These are phyloP conservation scores for Barnettozyma salicaria DNA, from an alignment of 805 yeast genomes.

Conservation along the genomic window DNA sequence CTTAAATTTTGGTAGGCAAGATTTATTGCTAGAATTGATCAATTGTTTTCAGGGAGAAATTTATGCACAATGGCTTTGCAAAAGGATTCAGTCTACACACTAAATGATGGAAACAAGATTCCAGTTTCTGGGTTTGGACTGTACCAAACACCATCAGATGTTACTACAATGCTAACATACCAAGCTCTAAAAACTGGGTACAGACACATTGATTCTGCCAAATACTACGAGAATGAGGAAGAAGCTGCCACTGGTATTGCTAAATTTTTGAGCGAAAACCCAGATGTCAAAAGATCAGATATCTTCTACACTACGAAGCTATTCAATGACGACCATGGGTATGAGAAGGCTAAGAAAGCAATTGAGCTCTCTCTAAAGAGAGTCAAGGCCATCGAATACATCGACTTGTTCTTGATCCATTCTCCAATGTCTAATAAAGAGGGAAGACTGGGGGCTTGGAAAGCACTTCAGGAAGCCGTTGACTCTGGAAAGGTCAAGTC, in stretches of 20 bases:
- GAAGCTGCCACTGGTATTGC: conserved; percentile 21
- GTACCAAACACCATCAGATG: conserved; percentile 20
- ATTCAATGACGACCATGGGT: conserved; percentile 9
- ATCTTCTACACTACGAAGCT: conserved; percentile 24
- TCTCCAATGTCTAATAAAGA: conserved; percentile 48
- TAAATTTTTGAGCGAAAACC: conserved; percentile 18
- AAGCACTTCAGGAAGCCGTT: conserved; percentile 70
- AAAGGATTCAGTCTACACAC: conserved; percentile 16
- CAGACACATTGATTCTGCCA: conserved; percentile 24
- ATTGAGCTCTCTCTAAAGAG: conserved; percentile 47
- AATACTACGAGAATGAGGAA: conserved; percentile 17
- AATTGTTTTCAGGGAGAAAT: neutral
- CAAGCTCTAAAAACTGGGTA: conserved; percentile 23
- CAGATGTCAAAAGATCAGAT: conserved; percentile 20
- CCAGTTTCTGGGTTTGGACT: conserved; percentile 25
- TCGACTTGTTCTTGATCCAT: conserved; percentile 66
- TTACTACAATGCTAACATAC: conserved; percentile 16
- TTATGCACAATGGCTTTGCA: conserved; percentile 3
- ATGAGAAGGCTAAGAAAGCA: conserved; percentile 24
- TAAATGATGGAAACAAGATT: conserved; percentile 20
- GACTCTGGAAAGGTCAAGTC: conserved; percentile 52
- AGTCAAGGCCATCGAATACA: conserved; percentile 51
- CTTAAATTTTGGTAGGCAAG: neutral
- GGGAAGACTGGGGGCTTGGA: conserved; percentile 55
- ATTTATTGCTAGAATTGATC: neutral